Base-by-base conservation (phyloP, 2,329 filamentous ascomycete species). In the Colletotrichum falcatum region DNA sequence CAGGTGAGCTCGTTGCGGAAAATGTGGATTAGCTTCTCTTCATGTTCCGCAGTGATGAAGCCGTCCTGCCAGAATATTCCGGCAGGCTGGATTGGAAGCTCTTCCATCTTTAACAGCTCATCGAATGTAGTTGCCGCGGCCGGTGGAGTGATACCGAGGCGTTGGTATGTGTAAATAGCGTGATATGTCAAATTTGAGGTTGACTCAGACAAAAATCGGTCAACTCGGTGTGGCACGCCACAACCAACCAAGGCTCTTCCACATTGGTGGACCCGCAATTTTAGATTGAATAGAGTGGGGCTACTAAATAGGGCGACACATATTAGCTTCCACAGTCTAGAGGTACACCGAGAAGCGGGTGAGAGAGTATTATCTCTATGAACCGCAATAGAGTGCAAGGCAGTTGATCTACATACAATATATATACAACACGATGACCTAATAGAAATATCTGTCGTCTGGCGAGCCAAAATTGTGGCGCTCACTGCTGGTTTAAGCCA, bases 41-140 rank as follows among this genome's bases (percentile, higher is more conserved):
- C 86, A 68, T 87, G 82, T 39, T 82, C 79, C 0, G 79, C 65
- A 0, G 79, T 80, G 74, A 88, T 81, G 74, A 87, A 88, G 71
- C 87, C 78, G 11, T 79, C 73, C 71, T 87, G 80, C 81, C 83
- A 83, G 33, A 81, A 75, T 8, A 85, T 74, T 5, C 83, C 83
- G 0, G 77, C 75, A 0, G 83, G 83, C 46, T 71, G 71, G 3
- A 75, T 77, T 4, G 72, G 61, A 16, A 77, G 70, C 46, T 75
- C 75, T 33, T 75, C 66, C 76, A 77, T 48, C 9, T 11, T 18
- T 5, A 1, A 20, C 18, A 26, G 16, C 7, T 4, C 26, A 30
- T 51, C 16, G 26, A 30, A 14, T 8, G 23, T 18, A 16, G 23
- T 23, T 49, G 46, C 12, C 12, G 46, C 2, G 5, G 23, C 23